Percentiles rank a stretch among this genome's conserved stretches.
phyloP scores from a whole-genome alignment of 495 filamentous ascomycete species.

The Thermothielavioides terrestris region DNA sequence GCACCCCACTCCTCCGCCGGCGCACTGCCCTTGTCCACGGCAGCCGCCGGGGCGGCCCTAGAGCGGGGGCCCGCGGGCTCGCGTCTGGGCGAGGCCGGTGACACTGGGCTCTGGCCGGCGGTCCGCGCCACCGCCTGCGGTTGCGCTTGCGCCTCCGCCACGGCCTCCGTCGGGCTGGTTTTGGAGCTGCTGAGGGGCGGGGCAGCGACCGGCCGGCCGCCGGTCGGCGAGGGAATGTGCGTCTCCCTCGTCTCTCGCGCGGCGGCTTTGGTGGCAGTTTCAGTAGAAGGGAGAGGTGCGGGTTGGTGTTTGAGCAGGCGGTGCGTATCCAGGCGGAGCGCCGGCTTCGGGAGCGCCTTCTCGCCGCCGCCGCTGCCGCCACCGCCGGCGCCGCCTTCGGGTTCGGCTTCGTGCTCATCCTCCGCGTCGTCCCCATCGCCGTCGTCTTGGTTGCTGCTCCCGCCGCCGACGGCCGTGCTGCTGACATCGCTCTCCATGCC shows the following conservation, averaged over 20 bases:
- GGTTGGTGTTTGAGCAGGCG: too few species aligned
- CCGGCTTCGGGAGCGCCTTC: too few species aligned
- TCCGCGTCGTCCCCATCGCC: neutral
- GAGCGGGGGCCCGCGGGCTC: too few species aligned
- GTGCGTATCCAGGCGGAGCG: neutral
- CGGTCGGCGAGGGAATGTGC: constrained; percentile 1
- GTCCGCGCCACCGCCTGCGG: too few species aligned
- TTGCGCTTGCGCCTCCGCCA: neutral
- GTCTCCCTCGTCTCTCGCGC: neutral
- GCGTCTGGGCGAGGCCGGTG: neutral
- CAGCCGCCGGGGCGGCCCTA: too few species aligned
- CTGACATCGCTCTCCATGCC: constrained; percentile 28
- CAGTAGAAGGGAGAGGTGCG: neutral
- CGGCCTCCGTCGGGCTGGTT: neutral
- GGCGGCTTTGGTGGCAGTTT: neutral
- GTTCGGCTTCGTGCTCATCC: neutral
- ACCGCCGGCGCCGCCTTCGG: neutral
- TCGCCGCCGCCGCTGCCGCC: neutral
- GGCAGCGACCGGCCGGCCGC: neutral
- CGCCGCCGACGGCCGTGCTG: constrained; percentile 22
- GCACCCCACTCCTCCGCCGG: too few species aligned
- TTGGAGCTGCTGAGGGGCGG: neutral
- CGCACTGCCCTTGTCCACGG: too few species aligned
- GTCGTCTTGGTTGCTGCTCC: constrained; percentile 8
- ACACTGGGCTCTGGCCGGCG: neutral